Evolutionary conservation across 306 rosid species (phyloP).

Genomic region (Malus fusca): DNA sequence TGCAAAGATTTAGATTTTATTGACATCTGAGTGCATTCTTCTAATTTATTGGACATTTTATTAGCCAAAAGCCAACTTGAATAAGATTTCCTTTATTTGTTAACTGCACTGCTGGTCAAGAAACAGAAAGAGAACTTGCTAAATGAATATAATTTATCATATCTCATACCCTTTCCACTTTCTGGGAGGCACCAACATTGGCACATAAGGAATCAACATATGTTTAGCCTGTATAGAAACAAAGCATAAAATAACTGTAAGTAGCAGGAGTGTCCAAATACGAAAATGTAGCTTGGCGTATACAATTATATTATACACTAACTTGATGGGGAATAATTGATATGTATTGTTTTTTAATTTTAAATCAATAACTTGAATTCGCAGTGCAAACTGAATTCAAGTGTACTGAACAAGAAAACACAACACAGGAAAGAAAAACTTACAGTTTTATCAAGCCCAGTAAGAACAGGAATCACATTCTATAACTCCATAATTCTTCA

Average conservation of each 20-base stretch:
- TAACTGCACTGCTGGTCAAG: background rate
- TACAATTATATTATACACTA: no score
- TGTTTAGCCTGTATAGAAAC: slow-evolving; percentile 55
- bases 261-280: background rate
- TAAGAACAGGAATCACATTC: slow-evolving; percentile 65
- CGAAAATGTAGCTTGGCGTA: background rate
- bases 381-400: slow-evolving; percentile 5
- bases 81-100: background rate
- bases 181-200: slow-evolving; percentile 85
- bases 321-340: no score
- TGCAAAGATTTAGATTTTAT: slow-evolving; percentile 17
- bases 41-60: background rate
- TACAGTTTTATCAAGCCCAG: slow-evolving; percentile 74
- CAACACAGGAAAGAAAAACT: slow-evolving; percentile 19
- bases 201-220: slow-evolving; percentile 74
- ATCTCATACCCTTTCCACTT: slow-evolving; percentile 77
- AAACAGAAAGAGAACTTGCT: background rate
- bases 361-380: slow-evolving; percentile 1
- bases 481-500: slow-evolving; percentile 75
- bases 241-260: slow-evolving; percentile 20
- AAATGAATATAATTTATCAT: slow-evolving; percentile 9
- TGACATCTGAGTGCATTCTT: background rate
- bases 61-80: background rate
- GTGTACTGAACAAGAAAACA: slow-evolving; percentile 1
- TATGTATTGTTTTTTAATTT: background rate